phyloP scores from a whole-genome alignment of 208 protist species.

The Acanthamoeba royreba region DNA sequence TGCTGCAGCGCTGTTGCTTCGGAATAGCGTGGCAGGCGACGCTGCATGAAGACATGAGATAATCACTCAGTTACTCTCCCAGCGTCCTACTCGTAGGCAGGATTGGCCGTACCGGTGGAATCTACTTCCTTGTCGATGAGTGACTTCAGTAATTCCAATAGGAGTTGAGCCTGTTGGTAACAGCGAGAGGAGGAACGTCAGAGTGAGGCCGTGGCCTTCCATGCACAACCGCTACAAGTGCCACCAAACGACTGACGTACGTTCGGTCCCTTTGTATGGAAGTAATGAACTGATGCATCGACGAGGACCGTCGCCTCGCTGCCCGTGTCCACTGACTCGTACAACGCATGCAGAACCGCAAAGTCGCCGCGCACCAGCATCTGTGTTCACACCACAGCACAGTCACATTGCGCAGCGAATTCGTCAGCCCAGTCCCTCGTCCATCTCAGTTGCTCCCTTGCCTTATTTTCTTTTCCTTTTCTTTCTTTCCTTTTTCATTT shows the following conservation, averaged over 20 bases:
- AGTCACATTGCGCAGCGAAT: neutral
- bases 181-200: neutral
- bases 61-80: neutral
- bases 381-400: neutral
- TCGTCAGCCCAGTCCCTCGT: too few species aligned
- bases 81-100: neutral
- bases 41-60: neutral
- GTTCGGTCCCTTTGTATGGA: conserved; percentile 19
- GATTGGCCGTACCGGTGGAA: neutral
- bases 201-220: neutral
- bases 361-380: conserved; percentile 38
- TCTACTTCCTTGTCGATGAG: conserved; percentile 36
- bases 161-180: neutral
- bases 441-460: too few species aligned
- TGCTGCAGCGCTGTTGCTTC: conserved; percentile 60
- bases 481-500: too few species aligned
- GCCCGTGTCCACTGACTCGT: neutral
- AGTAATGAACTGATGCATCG: conserved; percentile 11
- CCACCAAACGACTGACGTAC: neutral
- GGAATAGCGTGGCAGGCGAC: conserved; percentile 57
- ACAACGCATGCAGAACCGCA: neutral
- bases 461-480: too few species aligned
- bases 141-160: conserved; percentile 38
- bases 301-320: conserved; percentile 17
- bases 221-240: too few species aligned